These are phyloP conservation scores for Solanum virginianum DNA, from an alignment of 257 asterid species.

Conservation along the genomic window DNA sequence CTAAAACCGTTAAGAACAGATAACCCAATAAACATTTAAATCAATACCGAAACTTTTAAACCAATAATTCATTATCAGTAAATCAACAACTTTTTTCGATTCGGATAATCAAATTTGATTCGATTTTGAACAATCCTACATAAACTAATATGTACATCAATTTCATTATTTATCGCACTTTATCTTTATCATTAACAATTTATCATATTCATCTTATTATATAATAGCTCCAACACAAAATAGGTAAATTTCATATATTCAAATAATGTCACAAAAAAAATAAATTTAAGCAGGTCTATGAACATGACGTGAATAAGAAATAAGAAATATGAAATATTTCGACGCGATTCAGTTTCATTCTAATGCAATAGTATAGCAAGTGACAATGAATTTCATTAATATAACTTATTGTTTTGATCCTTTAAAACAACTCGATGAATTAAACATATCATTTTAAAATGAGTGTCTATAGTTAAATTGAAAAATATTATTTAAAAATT, in stretches of 20 bases:
- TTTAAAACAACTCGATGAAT: not conserved
- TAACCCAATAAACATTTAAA: no score
- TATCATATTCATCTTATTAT: not conserved
- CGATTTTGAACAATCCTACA: no score
- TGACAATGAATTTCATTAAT: rapidly evolving
- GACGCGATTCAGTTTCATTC: not conserved
- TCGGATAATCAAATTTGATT: no score
- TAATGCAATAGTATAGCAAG: not conserved
- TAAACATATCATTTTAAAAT: not conserved
- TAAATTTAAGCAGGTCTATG: not conserved
- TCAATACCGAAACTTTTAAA: no score
- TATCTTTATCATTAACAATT: not conserved
- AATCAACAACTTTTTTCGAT: no score
- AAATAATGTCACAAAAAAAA: not conserved
- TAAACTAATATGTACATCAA: not conserved
- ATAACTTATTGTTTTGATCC: not conserved
- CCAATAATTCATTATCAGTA: no score
- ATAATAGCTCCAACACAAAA: not conserved
- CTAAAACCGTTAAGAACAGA: no score
- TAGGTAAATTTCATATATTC: not conserved
- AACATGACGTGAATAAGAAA: not conserved
- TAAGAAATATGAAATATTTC: not conserved
- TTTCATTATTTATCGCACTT: not conserved
- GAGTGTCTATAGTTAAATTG: not conserved
- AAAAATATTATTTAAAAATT: not conserved